phyloP scores from a whole-genome alignment of 768 basidiomycete species.

The Mycena filopes region DNA sequence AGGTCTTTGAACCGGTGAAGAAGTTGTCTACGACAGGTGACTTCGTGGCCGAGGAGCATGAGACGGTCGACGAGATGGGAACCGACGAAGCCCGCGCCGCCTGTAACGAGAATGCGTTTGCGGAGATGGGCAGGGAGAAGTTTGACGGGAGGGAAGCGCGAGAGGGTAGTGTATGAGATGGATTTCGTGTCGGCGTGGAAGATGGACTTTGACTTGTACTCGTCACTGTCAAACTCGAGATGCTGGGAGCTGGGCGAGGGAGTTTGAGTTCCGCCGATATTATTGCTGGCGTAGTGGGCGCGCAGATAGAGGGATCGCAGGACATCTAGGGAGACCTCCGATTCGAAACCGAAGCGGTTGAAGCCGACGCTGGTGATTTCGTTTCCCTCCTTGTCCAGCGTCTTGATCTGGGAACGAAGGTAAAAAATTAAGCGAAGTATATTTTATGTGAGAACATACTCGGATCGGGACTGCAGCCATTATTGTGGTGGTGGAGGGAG shows the following conservation, averaged over 20 bases:
- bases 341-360: constrained; percentile 90
- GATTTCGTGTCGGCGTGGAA: constrained; percentile 82
- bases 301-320: constrained; percentile 92
- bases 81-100: constrained; percentile 99
- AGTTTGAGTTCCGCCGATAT: constrained; percentile 39
- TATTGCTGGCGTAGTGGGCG: constrained; percentile 69
- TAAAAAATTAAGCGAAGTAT: no score
- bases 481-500: constrained; percentile 21
- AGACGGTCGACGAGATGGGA: constrained; percentile 97
- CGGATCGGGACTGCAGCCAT: constrained; percentile 26
- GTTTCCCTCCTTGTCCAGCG: constrained; percentile 77
- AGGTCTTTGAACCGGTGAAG: constrained; percentile 98
- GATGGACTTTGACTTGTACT: constrained; percentile 87
- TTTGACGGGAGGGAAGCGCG: constrained; percentile 93
- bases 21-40: constrained; percentile 98
- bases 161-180: constrained; percentile 92
- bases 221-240: constrained; percentile 62
- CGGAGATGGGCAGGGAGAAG: constrained; percentile 80
- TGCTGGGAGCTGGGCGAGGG: constrained; percentile 49
- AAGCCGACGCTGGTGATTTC: constrained; percentile 87
- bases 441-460: constrained; percentile 2
- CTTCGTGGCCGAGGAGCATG: constrained; percentile 98
- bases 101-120: constrained; percentile 94
- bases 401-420: constrained; percentile 56
- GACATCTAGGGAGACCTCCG: constrained; percentile 80